Conservation (phyloP, 139 green algal species). For the Microglena sp. region DNA sequence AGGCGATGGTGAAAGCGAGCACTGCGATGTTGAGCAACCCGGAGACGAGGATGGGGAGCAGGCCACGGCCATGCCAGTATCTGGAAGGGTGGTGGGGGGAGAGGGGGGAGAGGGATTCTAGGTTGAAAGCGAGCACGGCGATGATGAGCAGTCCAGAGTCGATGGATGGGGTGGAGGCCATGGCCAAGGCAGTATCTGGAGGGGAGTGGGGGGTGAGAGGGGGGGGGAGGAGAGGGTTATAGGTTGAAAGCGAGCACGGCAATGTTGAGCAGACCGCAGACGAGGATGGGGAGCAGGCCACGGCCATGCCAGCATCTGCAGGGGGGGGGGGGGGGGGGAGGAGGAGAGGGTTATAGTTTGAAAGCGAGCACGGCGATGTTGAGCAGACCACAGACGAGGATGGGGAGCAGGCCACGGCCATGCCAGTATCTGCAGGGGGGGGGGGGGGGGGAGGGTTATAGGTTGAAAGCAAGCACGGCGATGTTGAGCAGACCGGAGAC, state of each 20-base stretch:
- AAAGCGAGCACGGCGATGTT: slow-evolving; percentile 69
- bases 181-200: slow-evolving; percentile 38
- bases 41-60: slow-evolving; percentile 47
- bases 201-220: background rate
- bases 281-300: slow-evolving; percentile 57
- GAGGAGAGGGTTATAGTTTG: background rate
- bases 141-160: slow-evolving; percentile 67
- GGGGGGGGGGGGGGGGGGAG: background rate
- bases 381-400: slow-evolving; percentile 54
- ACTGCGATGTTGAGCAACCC: slow-evolving; percentile 17
- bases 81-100: background rate
- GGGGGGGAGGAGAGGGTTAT: background rate
- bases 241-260: slow-evolving; percentile 83
- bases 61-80: slow-evolving; percentile 57
- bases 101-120: background rate
- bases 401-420: slow-evolving; percentile 58
- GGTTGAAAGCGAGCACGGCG: slow-evolving; percentile 42
- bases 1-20: slow-evolving; percentile 71
- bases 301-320: slow-evolving; percentile 67
- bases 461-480: slow-evolving; percentile 57
- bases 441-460: too few relatives aligned
- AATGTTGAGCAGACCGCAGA: slow-evolving; percentile 69
- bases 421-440: slow-evolving; percentile 82
- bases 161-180: slow-evolving; percentile 59
- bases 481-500: slow-evolving; percentile 26